phyloP scores from a whole-genome alignment of 208 protist genomes.

The Leishmania amazonensis region DNA sequence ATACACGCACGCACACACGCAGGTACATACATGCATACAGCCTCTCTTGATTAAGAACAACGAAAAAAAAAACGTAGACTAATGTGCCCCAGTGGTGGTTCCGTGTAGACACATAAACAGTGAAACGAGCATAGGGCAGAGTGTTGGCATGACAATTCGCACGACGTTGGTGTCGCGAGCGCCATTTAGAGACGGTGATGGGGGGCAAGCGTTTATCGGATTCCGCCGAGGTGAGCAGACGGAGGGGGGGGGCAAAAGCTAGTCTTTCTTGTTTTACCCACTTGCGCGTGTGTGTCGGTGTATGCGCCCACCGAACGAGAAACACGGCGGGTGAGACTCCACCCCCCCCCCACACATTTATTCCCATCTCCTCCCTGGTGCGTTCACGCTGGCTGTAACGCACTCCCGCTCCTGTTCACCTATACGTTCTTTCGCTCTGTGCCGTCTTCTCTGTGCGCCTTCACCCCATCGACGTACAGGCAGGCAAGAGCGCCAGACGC shows the following conservation, averaged over 20 bases:
- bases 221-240: not conserved
- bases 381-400: not conserved
- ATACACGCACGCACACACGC: not conserved
- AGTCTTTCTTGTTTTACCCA: not conserved
- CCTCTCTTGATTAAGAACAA: not conserved
- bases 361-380: not conserved
- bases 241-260: no score
- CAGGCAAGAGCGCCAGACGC: not conserved
- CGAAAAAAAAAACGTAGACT: not conserved
- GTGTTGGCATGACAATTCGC: not conserved
- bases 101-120: not conserved
- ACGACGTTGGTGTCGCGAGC: not conserved
- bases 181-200: not conserved
- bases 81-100: not conserved
- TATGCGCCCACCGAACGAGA: not conserved
- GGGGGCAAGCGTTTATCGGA: not conserved
- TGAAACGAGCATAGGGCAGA: not conserved
- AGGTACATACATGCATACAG: not conserved
- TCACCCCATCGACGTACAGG: no score
- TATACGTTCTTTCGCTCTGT: not conserved
- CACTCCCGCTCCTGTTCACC: not conserved
- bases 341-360: not conserved
- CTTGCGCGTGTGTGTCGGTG: not conserved
- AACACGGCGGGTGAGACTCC: not conserved
- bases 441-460: not conserved